phyloP scores from a whole-genome alignment of 2,329 filamentous ascomycete genomes.

The Pseudonectria buxi region DNA sequence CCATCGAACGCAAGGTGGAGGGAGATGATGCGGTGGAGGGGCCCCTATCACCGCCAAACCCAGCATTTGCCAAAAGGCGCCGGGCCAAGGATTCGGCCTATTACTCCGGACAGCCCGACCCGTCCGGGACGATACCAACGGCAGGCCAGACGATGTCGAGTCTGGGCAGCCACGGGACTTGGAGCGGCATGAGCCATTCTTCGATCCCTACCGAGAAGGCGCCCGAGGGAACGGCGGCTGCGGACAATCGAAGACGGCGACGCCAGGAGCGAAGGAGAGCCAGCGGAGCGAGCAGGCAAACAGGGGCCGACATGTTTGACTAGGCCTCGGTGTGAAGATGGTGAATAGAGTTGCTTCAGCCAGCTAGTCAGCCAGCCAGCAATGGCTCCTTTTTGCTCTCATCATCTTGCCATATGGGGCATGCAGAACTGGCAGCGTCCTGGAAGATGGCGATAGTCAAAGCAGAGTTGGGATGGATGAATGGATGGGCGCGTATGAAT shows the following conservation, averaged over 20 bases:
- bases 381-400: slow-evolving; percentile 1
- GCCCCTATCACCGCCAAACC: slow-evolving; percentile 48
- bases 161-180: slow-evolving; percentile 44
- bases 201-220: slow-evolving; percentile 34
- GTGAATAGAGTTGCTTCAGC: neutral
- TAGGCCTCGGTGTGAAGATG: slow-evolving; percentile 10
- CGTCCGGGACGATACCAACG: slow-evolving; percentile 30
- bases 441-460: too few relatives aligned
- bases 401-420: too few relatives aligned
- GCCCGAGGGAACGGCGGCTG: slow-evolving; percentile 27
- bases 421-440: too few relatives aligned
- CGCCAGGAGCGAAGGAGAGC: slow-evolving; percentile 46
- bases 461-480: too few relatives aligned
- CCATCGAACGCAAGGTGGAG: slow-evolving; percentile 39
- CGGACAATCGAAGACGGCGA: slow-evolving; percentile 49
- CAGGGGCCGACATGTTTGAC: slow-evolving; percentile 33
- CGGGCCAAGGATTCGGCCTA: slow-evolving; percentile 55
- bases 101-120: slow-evolving; percentile 43
- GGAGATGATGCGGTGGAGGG: slow-evolving; percentile 32
- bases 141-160: slow-evolving; percentile 40
- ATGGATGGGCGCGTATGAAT: too few relatives aligned
- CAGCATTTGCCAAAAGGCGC: slow-evolving; percentile 46
- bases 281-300: slow-evolving; percentile 27
- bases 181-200: slow-evolving; percentile 46
- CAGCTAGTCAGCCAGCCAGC: neutral